Conservation (phyloP, 768 basidiomycete genomes). For the Pleurotus eryngii region DNA sequence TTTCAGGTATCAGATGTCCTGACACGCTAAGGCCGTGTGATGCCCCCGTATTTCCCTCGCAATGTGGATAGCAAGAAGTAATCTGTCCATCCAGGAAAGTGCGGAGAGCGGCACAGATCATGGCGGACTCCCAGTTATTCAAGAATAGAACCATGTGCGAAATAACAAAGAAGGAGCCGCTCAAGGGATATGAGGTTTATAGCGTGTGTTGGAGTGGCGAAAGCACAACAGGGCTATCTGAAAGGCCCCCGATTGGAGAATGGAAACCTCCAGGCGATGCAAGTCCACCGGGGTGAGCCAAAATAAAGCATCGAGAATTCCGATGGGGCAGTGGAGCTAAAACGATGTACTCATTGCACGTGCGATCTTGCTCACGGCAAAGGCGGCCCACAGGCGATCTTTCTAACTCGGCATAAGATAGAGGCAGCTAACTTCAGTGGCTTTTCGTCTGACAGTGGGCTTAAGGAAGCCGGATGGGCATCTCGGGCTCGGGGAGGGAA, state of each 20-base stretch:
- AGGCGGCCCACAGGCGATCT: slow-evolving; percentile 68
- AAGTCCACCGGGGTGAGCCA: background rate
- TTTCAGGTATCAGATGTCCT: too few species aligned
- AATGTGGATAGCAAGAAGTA: too few species aligned
- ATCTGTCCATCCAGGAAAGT: too few species aligned
- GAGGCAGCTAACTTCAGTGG: slow-evolving; percentile 52
- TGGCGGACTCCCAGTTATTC: background rate
- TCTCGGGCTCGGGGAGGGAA: background rate
- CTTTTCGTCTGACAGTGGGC: slow-evolving; percentile 26
- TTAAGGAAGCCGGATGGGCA: slow-evolving; percentile 14
- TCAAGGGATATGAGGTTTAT: background rate
- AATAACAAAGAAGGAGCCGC: background rate
- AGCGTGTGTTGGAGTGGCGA: background rate
- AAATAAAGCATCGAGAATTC: background rate
- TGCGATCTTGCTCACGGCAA: slow-evolving; percentile 48
- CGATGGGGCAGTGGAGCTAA: background rate
- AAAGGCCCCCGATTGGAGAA: background rate
- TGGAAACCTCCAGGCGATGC: background rate
- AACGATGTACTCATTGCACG: slow-evolving; percentile 54
- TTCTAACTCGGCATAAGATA: slow-evolving; percentile 66
- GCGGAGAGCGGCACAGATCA: too few species aligned
- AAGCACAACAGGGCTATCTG: too few species aligned
- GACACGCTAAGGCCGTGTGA: too few species aligned
- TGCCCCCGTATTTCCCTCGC: too few species aligned
- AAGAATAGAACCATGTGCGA: background rate